phyloP scores from a whole-genome alignment of 2,329 filamentous ascomycete species.

The Helicocarpus griseus region DNA sequence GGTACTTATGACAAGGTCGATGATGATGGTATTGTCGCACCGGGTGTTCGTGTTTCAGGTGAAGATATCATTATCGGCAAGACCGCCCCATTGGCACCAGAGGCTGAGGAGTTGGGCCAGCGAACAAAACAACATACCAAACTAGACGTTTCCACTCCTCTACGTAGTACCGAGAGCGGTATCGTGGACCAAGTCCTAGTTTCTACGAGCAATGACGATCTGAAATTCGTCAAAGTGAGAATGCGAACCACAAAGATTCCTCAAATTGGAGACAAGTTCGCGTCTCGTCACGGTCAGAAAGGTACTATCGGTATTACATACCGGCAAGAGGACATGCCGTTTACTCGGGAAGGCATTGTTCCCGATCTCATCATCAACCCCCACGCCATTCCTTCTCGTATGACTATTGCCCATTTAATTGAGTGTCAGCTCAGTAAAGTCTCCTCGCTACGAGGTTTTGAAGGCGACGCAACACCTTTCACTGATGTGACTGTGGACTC shows the following conservation, averaged over 20 bases:
- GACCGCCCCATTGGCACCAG: conserved; percentile 86
- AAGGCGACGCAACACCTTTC: conserved; percentile 96
- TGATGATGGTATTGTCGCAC: conserved; percentile 87
- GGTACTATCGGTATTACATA: conserved; percentile 99
- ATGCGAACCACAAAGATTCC: conserved; percentile 96
- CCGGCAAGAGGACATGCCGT: conserved; percentile 97
- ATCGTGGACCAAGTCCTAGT: conserved; percentile 90
- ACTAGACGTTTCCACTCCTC: conserved; percentile 87
- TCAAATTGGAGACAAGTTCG: conserved; percentile 98
- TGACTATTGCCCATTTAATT: conserved; percentile 99
- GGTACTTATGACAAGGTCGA: conserved; percentile 97
- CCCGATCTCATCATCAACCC: conserved; percentile 99
- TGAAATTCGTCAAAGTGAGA: conserved; percentile 94
- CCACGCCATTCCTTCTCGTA: conserved; percentile 98
- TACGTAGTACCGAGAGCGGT: conserved; percentile 92
- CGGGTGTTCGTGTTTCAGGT: conserved; percentile 87
- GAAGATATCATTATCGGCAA: conserved; percentile 99
- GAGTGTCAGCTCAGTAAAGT: conserved; percentile 97
- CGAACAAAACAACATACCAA: conserved; percentile 84
- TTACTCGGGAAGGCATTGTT: conserved; percentile 79
- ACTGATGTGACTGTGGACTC: conserved; percentile 95
- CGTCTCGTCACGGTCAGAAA: conserved; percentile 97
- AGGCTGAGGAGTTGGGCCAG: conserved; percentile 88
- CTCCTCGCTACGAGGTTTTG: conserved; percentile 81
- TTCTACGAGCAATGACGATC: conserved; percentile 87